Base-by-base conservation (phyloP, 345 rosid genomes). In the Passiflora organensis region DNA sequence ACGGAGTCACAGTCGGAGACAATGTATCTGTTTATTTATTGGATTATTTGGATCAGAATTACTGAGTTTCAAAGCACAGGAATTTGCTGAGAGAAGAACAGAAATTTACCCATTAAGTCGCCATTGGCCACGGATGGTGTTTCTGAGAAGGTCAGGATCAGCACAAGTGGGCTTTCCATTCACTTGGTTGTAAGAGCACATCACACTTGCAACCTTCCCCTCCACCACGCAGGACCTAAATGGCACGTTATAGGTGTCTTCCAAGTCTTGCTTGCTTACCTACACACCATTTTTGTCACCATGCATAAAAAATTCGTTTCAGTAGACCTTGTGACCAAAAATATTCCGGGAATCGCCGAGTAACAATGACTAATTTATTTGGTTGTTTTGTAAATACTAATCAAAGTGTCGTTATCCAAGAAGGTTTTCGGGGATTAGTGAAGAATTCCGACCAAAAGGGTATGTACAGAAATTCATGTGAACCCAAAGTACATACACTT, bases 101-200 rank as follows among this genome's bases (percentile, higher is more conserved):
- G 4, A 13, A 19, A 67, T 72, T 62, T 50, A 87, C 96, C 99
- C 99, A 1, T 81, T 62, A 45, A 93, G 99, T 1, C 45, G 62
- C 99, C 99, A 93, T 58, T 86, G 73, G n/a, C 94, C 95, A 5
- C 96, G 87, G 66, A 93, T 83, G 2, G 91, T 93, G 71, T 67
- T 64, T 58, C 78, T 84, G 28, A 93, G 87, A 18, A 93, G 86
- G 62, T 70, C 58, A 42, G 82, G 80, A 46, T 93, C 99, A 10
- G 99, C 99, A 60, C 99, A 93, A 0, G 99, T 82, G 13, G 99
- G 99, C 53, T 82, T 80, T 16, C 99, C 99, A 13, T 89, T 93
- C 8, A 93, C 96, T 73, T 86, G 99, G 61, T 93, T 89, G 69
- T 93, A 93, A 20, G 99, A 93, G 63, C 99, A 93, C 99, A 93